Evolutionary conservation across 345 rosid genomes (phyloP), one percentile per base, ranked within the genome.

Genomic region (Trapa incisa): DNA sequence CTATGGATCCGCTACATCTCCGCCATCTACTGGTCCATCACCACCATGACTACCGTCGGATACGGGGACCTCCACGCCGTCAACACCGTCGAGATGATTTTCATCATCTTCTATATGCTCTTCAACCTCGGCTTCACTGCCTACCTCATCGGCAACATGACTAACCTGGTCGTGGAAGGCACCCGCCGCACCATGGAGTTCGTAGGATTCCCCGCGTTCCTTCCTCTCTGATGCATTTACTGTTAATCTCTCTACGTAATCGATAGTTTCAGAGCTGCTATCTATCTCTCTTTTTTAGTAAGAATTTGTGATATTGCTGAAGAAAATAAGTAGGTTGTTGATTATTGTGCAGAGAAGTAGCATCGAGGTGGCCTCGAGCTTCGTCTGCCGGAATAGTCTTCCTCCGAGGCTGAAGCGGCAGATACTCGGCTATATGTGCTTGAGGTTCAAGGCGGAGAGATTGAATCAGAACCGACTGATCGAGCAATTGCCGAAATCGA

Each of bases 141-240:
- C 71, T 90, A 93, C 68, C 67, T 93, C 38, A 93, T 93, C 5
- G 96, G 97, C 38, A 93, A 93, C 86, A 93, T 93, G 96, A 93
- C 97, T 65, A 93, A 93, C 68, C 80, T 90, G 1, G 96, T 90
- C 47, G 98, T 93, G 29, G 95, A 93, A 81, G 98, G 98, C 48
- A 93, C 98, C 64, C 86, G 92, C 6, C 92, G 95, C 35, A 93
- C 98, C 73, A 93, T 93, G 98, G 96, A 93, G 75, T 93, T 93
- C 64, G 98, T 92, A 64, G 76, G 92, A 80, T 61, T 11, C 48
- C 48, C 11, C 0, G 35, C 37, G 22, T 6, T 14, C 3, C 38
- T 37, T 5, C 9, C 22, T 36, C 50, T 11, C 42, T 5, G 22
- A 10, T 14, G 65, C 29, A 43, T 32, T 29, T 0, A 29, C 15